Percentiles rank a stretch among this genome's conserved stretches.
These are phyloP conservation scores for Hypsizygus marmoreus DNA, from an alignment of 768 basidiomycete genomes.

Conservation along the genomic window DNA sequence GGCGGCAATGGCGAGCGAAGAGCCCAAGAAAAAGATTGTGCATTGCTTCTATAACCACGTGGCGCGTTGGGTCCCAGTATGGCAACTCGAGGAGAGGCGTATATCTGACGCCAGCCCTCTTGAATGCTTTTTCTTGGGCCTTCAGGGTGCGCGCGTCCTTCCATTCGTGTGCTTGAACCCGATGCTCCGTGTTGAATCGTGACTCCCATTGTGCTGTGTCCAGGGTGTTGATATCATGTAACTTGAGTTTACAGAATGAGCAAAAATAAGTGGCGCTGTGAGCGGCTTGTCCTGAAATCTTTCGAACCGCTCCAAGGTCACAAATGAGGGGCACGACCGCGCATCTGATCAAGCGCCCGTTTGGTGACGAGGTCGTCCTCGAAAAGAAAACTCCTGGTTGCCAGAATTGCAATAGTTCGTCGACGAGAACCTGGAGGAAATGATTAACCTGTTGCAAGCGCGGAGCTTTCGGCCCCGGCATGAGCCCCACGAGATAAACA, in stretches of 20 bases:
- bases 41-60: slow-evolving; percentile 38
- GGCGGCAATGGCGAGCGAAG: slow-evolving; percentile 31
- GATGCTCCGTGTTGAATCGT: slow-evolving; percentile 13
- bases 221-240: slow-evolving; percentile 25
- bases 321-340: slow-evolving; percentile 1
- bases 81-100: slow-evolving; percentile 31
- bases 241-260: slow-evolving; percentile 21
- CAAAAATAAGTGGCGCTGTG: slow-evolving; percentile 24
- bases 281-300: slow-evolving; percentile 22
- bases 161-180: slow-evolving; percentile 17
- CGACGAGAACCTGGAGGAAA: background rate
- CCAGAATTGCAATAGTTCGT: background rate
- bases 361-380: background rate
- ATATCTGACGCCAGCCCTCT: slow-evolving; percentile 25
- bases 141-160: slow-evolving; percentile 12
- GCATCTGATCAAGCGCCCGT: background rate
- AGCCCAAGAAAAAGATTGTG: slow-evolving; percentile 38
- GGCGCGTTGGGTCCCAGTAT: slow-evolving; percentile 37
- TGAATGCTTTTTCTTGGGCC: slow-evolving; percentile 17
- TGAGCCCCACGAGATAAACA: slow-evolving; percentile 3
- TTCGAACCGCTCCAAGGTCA: slow-evolving; percentile 25
- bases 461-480: slow-evolving; percentile 3
- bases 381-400: background rate
- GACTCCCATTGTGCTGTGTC: slow-evolving; percentile 23
- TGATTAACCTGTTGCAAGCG: slow-evolving; percentile 1